Conservation (phyloP, 257 asterid species). For the Solanum bulbocastanum region DNA sequence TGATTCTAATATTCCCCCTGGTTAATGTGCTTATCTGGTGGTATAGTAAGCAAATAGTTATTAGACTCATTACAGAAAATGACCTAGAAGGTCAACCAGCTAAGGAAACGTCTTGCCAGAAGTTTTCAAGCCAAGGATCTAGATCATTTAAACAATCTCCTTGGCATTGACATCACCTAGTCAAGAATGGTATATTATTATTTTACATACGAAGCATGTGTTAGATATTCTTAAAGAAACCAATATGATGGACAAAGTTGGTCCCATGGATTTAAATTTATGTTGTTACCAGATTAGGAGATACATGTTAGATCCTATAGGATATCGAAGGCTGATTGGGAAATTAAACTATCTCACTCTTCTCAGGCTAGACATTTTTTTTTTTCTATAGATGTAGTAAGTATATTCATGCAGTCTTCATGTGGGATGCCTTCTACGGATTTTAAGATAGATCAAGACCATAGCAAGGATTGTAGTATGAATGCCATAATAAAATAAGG, state of each 20-base stretch:
- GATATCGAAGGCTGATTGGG: not conserved
- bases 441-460: not conserved
- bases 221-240: not conserved
- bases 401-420: not conserved
- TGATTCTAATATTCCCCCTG: not conserved
- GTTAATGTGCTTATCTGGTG: not conserved
- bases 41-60: not conserved
- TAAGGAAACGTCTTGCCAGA: not conserved
- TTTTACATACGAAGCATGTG: not conserved
- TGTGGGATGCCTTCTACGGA: not conserved
- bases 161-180: not conserved
- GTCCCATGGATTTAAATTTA: not conserved
- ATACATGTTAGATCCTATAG: not conserved
- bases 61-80: not conserved
- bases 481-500: not conserved
- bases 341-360: not conserved
- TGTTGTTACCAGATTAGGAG: not conserved
- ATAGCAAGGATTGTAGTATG: not conserved
- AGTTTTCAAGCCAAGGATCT: not conserved
- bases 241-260: not conserved
- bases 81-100: not conserved
- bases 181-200: not conserved
- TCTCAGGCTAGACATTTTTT: not conserved
- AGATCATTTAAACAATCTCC: not conserved
- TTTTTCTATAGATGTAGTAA: not conserved